Evolutionary conservation across 306 rosid genomes (phyloP).

Genomic region (Cicer judaicum): DNA sequence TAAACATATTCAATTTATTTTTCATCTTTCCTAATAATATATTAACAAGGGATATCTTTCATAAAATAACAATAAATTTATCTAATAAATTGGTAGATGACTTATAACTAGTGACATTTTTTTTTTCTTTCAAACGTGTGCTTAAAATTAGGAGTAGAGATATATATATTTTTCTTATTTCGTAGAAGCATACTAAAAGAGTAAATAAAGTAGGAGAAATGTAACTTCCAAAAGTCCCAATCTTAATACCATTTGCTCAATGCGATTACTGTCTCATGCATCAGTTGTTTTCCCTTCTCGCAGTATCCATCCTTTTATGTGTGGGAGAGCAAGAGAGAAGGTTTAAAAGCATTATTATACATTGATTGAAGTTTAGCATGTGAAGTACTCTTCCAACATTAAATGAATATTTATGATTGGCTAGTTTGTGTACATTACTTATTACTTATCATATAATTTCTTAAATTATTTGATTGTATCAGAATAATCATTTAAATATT

Average conservation of each 20-base stretch:
- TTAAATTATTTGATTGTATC: too few relatives aligned
- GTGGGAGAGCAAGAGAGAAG: neutral
- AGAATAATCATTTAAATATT: too few relatives aligned
- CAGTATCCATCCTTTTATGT: neutral
- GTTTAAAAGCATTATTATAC: neutral
- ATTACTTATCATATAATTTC: too few relatives aligned
- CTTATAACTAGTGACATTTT: too few relatives aligned
- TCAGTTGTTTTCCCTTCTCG: neutral
- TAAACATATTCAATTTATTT: too few relatives aligned
- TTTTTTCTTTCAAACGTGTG: too few relatives aligned
- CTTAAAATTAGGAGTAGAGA: too few relatives aligned
- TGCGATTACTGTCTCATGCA: neutral
- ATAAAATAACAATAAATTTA: too few relatives aligned
- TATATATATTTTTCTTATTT: neutral
- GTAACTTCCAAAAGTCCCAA: neutral
- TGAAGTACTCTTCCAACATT: neutral
- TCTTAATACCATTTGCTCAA: neutral
- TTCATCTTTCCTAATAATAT: too few relatives aligned
- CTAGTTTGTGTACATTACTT: neutral
- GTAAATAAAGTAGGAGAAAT: constrained; percentile 4
- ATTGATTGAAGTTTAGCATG: neutral
- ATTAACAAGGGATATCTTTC: too few relatives aligned
- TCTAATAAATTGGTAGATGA: too few relatives aligned
- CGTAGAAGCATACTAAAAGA: constrained; percentile 1
- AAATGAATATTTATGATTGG: neutral